Evolutionary conservation across 2,329 filamentous ascomycete genomes (phyloP), one percentile per base, ranked within the genome.

Genomic region (Neophaeococcomyces aloes): DNA sequence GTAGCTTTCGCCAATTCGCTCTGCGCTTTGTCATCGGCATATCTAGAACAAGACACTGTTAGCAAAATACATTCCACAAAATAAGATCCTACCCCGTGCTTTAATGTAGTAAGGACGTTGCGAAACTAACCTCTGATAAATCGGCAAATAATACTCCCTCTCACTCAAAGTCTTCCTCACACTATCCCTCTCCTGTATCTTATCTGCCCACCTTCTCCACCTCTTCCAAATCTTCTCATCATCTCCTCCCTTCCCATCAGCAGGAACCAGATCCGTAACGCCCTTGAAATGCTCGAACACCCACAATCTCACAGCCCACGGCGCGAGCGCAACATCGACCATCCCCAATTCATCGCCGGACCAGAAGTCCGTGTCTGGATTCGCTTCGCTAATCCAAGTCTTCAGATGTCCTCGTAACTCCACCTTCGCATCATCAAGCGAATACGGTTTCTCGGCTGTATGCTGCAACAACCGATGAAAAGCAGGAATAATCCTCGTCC

Each of bases 271-370:
- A n/a, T 69, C 48, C 0, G 71, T 73, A 1, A 67, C 69, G 0
- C 63, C 56, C 57, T 88, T 88, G 58, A 81, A 88, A 49, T 85
- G 72, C 53, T 88, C 81, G 52, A 87, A 79, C 4, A 86, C 65
- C 67, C 82, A 89, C 14, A 86, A 57, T 11, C 83, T 68, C 53
- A 78, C 74, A 0, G 79, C 77, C 82, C 82, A 88, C 0, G 83
- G 83, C 29, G 79, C 83, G 3, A 87, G 64, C 49, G 77, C 72
- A 15, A 86, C 67, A 59, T 89, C 84, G 13, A 86, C 74, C 17
- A 87, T 62, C 42, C 72, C 72, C 13, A 85, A 72, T 29, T 71
- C 64, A 1, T 66, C 59, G 1, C 83, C 83, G 1, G 79, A 57
- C 56, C 87, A 88, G 63, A 74, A 88, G 0, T 82, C 82, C 0